Evolutionary conservation across 441 rosid species (phyloP).

Genomic region (Syzygium malaccense): DNA sequence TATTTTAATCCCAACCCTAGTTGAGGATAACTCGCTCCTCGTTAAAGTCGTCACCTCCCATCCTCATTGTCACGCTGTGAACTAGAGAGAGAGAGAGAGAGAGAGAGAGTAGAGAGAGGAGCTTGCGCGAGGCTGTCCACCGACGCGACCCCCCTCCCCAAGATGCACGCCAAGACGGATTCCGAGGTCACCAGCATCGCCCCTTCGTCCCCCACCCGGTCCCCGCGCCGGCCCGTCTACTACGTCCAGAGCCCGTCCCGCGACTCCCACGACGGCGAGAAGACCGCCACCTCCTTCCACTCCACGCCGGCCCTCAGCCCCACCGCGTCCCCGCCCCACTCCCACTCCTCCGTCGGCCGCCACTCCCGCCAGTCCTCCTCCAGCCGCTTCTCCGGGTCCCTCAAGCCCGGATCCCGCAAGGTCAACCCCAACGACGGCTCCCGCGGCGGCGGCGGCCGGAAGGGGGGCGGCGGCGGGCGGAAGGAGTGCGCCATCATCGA

Average conservation of each 20-base stretch:
- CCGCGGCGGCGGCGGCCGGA: conserved; percentile 31
- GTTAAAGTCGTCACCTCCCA: not conserved
- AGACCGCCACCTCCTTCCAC: conserved; percentile 82
- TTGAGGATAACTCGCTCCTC: not conserved
- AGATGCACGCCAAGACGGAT: conserved; percentile 90
- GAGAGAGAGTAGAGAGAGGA: not conserved
- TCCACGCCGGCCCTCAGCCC: conserved; percentile 95
- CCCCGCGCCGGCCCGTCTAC: conserved; percentile 88
- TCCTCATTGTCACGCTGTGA: not conserved
- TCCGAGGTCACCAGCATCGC: conserved; percentile 91
- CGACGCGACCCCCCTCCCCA: not conserved
- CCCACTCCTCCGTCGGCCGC: conserved; percentile 79
- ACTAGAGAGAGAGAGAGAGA: not conserved
- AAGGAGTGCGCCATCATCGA: conserved; percentile 72
- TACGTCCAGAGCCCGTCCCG: conserved; percentile 92
- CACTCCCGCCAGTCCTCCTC: conserved; percentile 96
- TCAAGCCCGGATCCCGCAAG: conserved; percentile 87
- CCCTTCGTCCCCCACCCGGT: conserved; percentile 76
- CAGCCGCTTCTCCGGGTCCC: conserved; percentile 74
- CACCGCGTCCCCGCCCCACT: conserved; percentile 85
- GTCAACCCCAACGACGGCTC: conserved; percentile 64
- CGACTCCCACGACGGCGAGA: conserved; percentile 97
- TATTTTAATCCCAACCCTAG: not conserved
- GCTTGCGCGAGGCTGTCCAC: not conserved
- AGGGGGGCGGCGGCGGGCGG: conserved; percentile 55